Conservation (phyloP, 2,329 filamentous ascomycete species). For the Trichoderma sp. region DNA sequence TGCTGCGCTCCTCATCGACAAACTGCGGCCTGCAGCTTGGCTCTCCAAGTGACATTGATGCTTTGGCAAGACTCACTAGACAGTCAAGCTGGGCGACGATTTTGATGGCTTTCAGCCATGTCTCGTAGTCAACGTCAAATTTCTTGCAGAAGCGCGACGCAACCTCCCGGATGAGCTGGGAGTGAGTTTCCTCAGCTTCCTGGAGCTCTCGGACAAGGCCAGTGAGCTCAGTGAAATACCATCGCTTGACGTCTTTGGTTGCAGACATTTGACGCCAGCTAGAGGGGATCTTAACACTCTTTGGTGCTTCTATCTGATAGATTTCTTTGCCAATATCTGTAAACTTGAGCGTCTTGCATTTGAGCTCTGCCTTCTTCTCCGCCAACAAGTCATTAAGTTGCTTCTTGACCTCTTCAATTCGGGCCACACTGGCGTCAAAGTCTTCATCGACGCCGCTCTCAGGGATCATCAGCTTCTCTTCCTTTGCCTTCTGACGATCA, state of each 20-base stretch:
- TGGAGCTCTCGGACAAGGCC: conserved; percentile 81
- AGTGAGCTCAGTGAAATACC: conserved; percentile 84
- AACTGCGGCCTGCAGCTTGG: conserved; percentile 89
- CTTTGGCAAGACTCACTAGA: conserved; percentile 86
- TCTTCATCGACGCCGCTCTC: conserved; percentile 85
- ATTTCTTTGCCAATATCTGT: conserved; percentile 94
- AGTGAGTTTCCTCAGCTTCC: conserved; percentile 90
- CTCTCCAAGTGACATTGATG: conserved; percentile 77
- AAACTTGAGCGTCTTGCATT: conserved; percentile 69
- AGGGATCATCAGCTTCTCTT: conserved; percentile 79
- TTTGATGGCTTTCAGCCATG: conserved; percentile 86
- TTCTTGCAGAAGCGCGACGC: conserved; percentile 77
- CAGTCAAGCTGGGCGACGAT: conserved; percentile 92
- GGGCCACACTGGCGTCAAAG: conserved; percentile 79
- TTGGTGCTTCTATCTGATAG: conserved; percentile 91
- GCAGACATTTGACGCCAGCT: conserved; percentile 96
- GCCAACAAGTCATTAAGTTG: conserved; percentile 70
- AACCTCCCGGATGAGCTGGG: conserved; percentile 85
- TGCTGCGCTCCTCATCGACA: conserved; percentile 76
- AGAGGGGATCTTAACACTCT: conserved; percentile 77
- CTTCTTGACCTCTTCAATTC: conserved; percentile 70
- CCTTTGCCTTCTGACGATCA: conserved; percentile 73
- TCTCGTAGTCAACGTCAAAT: conserved; percentile 82
- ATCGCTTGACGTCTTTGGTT: conserved; percentile 84
- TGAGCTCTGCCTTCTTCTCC: conserved; percentile 68